Conservation (phyloP, 2,329 filamentous ascomycete genomes). For the Fusarium avenaceum region DNA sequence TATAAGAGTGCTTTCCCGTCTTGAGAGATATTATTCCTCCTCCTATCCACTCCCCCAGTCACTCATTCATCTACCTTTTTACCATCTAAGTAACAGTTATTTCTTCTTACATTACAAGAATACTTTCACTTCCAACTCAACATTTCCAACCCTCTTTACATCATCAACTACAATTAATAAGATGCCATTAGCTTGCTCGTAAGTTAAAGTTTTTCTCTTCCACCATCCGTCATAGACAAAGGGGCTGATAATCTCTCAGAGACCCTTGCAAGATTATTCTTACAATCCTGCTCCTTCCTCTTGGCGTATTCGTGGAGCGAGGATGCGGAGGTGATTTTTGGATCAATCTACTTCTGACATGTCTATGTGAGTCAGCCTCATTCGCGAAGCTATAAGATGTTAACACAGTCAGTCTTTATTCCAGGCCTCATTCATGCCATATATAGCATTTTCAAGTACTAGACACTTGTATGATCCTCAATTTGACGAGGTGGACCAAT, state of each 20-base stretch:
- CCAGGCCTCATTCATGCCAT: constrained; percentile 1
- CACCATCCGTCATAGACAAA: no score
- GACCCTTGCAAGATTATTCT: not conserved
- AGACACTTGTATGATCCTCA: not conserved
- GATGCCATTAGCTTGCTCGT: not conserved
- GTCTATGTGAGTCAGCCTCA: not conserved
- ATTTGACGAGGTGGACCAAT: no score
- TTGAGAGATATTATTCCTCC: not conserved
- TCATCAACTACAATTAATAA: not conserved
- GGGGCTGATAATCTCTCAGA: not conserved
- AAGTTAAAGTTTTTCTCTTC: not conserved
- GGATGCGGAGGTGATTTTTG: constrained; percentile 1
- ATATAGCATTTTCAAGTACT: constrained; percentile 1
- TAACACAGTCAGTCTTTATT: not conserved
- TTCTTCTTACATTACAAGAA: not conserved
- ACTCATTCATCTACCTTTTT: not conserved
- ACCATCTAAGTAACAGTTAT: not conserved
- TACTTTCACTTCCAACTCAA: not conserved
- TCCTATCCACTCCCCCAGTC: not conserved
- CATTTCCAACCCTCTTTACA: not conserved
- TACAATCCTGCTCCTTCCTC: not conserved
- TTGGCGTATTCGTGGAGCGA: not conserved
- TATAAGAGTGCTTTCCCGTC: not conserved
- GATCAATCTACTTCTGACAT: not conserved
- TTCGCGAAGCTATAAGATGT: not conserved